Evolutionary conservation across 306 rosid genomes (phyloP).

Genomic region (Casuarina cunninghamiana): DNA sequence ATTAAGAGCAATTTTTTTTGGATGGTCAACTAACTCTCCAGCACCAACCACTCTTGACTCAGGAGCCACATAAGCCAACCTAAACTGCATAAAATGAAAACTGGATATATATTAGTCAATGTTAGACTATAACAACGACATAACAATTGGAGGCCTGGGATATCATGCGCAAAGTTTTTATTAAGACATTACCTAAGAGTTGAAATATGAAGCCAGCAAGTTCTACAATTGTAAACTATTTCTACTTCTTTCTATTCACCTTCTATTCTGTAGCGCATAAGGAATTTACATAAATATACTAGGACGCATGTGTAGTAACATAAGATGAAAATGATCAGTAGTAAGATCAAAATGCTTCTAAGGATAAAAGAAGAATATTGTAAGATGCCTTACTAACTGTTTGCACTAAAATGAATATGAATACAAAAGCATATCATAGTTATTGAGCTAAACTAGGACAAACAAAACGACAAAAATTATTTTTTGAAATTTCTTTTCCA

Average conservation of each 20-base stretch:
- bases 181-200: neutral
- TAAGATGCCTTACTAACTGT: neutral
- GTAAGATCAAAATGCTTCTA: neutral
- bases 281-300: neutral
- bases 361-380: neutral
- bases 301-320: neutral
- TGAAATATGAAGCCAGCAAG: neutral
- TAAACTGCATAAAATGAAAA: conserved; percentile 56
- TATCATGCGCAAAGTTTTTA: neutral
- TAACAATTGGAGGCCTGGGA: neutral
- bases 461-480: neutral
- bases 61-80: conserved; percentile 86
- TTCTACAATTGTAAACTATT: neutral
- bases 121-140: neutral
- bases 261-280: neutral
- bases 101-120: conserved; percentile 3
- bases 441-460: neutral
- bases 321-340: neutral
- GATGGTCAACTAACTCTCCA: conserved; percentile 81
- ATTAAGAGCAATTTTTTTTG: conserved; percentile 63
- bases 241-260: neutral
- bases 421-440: neutral
- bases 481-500: neutral
- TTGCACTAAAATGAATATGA: conserved; percentile 2
- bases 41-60: conserved; percentile 87